Evolutionary conservation across 2,329 filamentous ascomycete species (phyloP).

Genomic region (Fusarium ramigenum): DNA sequence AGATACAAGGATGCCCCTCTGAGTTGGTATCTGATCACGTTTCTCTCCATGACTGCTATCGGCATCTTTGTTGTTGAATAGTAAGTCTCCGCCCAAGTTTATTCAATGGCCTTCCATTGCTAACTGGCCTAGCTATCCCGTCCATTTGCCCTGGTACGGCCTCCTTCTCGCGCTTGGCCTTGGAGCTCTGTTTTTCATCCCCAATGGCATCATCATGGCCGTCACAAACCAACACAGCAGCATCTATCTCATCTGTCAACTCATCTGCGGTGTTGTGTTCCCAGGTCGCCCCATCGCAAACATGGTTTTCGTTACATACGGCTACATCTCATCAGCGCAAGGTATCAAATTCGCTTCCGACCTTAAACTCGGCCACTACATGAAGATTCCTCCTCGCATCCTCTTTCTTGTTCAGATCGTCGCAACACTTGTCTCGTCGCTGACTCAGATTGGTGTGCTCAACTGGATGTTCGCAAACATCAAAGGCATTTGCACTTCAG

Average conservation of each 20-base stretch:
- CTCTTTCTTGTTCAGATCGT: slow-evolving; percentile 82
- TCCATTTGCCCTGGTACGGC: slow-evolving; percentile 88
- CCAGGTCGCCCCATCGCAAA: slow-evolving; percentile 88
- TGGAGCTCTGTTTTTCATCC: slow-evolving; percentile 84
- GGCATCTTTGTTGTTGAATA: slow-evolving; percentile 89
- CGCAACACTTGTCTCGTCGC: slow-evolving; percentile 77
- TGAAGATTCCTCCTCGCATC: slow-evolving; percentile 85
- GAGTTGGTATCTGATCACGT: slow-evolving; percentile 82
- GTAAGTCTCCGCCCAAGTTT: slow-evolving; percentile 56
- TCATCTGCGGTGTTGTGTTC: slow-evolving; percentile 84
- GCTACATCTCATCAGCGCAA: slow-evolving; percentile 88
- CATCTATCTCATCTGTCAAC: slow-evolving; percentile 86
- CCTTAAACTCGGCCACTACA: slow-evolving; percentile 87
- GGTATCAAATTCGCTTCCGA: slow-evolving; percentile 90
- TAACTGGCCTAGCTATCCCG: slow-evolving; percentile 69
- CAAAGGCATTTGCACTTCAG: slow-evolving; percentile 77
- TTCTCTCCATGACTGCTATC: slow-evolving; percentile 77
- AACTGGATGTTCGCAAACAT: slow-evolving; percentile 92
- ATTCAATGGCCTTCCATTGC: neutral
- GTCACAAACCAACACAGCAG: slow-evolving; percentile 90
- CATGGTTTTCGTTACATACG: slow-evolving; percentile 93
- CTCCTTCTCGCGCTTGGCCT: slow-evolving; percentile 81
- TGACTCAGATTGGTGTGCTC: slow-evolving; percentile 84
- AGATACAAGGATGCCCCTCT: slow-evolving; percentile 84
- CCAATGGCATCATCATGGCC: slow-evolving; percentile 92